Conservation (phyloP, 1,139 yeast species). For the Blastobotrys apis region DNA sequence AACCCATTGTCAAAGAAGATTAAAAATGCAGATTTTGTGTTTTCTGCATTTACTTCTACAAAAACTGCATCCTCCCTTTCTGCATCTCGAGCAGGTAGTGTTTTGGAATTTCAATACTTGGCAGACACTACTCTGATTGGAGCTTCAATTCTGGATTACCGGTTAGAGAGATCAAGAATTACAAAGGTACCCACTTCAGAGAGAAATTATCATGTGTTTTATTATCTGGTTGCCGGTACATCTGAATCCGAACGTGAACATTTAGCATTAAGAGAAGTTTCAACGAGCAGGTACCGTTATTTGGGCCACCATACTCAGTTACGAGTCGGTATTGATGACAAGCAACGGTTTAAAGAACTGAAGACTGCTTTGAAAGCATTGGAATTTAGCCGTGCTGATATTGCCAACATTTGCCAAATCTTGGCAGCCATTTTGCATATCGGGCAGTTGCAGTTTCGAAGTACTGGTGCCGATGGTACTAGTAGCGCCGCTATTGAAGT, state of each 20-base stretch:
- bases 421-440: slow-evolving; percentile 42
- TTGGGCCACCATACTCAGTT: slow-evolving; percentile 42
- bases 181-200: slow-evolving; percentile 42
- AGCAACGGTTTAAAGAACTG: slow-evolving; percentile 35
- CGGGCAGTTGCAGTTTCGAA: slow-evolving; percentile 39
- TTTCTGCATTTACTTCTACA: slow-evolving; percentile 40
- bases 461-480: slow-evolving; percentile 35
- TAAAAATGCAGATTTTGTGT: slow-evolving; percentile 35
- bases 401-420: slow-evolving; percentile 43
- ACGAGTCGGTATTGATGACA: slow-evolving; percentile 39
- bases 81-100: slow-evolving; percentile 39
- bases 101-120: slow-evolving; percentile 41
- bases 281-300: slow-evolving; percentile 35
- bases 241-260: slow-evolving; percentile 39
- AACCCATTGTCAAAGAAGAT: slow-evolving; percentile 38
- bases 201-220: slow-evolving; percentile 41
- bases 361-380: slow-evolving; percentile 36
- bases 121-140: slow-evolving; percentile 39
- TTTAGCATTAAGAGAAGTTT: slow-evolving; percentile 33
- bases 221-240: slow-evolving; percentile 39
- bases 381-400: slow-evolving; percentile 40
- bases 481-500: slow-evolving; percentile 39
- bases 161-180: slow-evolving; percentile 40
- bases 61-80: slow-evolving; percentile 34
- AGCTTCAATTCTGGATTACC: slow-evolving; percentile 37